phyloP scores from a whole-genome alignment of 2,329 filamentous ascomycete species.

The Trichoderma hamatum region DNA sequence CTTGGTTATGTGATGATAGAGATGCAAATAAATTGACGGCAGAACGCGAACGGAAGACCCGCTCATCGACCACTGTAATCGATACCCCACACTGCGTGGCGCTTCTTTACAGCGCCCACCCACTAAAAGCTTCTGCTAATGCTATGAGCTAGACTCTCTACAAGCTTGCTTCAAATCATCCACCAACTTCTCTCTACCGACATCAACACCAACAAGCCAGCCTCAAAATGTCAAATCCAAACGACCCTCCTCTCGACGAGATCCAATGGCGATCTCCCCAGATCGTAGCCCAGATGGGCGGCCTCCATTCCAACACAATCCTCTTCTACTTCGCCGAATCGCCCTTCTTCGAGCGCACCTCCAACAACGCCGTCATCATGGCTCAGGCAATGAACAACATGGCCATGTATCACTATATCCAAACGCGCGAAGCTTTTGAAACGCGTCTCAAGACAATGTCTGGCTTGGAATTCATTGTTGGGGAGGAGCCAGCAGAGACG shows the following conservation, averaged over 20 bases:
- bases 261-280: slow-evolving; percentile 65
- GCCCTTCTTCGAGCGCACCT: slow-evolving; percentile 68
- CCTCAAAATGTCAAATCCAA: slow-evolving; percentile 47
- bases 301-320: slow-evolving; percentile 66
- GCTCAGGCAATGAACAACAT: slow-evolving; percentile 65
- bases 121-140: slow-evolving; percentile 17
- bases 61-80: slow-evolving; percentile 26
- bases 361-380: slow-evolving; percentile 67
- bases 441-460: slow-evolving; percentile 65
- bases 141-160: neutral
- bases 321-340: slow-evolving; percentile 70
- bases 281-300: slow-evolving; percentile 54
- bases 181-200: neutral
- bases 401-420: slow-evolving; percentile 59
- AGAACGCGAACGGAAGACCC: neutral
- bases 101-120: slow-evolving; percentile 20
- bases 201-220: neutral
- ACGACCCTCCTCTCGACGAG: slow-evolving; percentile 64
- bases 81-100: slow-evolving; percentile 26
- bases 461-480: slow-evolving; percentile 68
- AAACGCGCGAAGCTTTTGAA: slow-evolving; percentile 66
- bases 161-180: neutral
- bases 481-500: slow-evolving; percentile 65
- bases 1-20: neutral
- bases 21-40: neutral